A percentile compares a stretch with the other conserved stretches of the same genome.
Evolutionary conservation across 2,329 filamentous ascomycete genomes (phyloP).

Genomic region (Colletotrichum paranaense): DNA sequence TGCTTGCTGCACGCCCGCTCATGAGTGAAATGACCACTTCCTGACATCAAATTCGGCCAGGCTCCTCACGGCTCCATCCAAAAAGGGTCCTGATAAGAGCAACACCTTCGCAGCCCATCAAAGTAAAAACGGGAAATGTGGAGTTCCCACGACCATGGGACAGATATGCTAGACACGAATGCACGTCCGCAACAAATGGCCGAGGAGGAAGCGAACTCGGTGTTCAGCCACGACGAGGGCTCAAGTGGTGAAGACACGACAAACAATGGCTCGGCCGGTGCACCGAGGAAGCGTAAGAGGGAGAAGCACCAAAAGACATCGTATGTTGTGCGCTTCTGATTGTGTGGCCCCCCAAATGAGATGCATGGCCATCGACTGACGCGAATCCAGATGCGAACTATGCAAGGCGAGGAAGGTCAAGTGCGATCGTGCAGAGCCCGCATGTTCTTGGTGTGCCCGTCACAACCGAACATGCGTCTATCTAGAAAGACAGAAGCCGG

Average conservation of each 20-base stretch:
- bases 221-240: conserved; percentile 49
- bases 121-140: conserved; percentile 40
- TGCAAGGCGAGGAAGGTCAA: conserved; percentile 59
- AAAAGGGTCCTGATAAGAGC: conserved; percentile 33
- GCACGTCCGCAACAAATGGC: conserved; percentile 43
- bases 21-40: conserved; percentile 32
- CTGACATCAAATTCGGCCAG: conserved; percentile 31
- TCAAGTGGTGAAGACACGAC: conserved; percentile 50
- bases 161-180: conserved; percentile 41
- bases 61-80: conserved; percentile 29
- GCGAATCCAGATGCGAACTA: conserved; percentile 51
- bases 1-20: conserved; percentile 21
- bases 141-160: conserved; percentile 41
- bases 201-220: conserved; percentile 51
- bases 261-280: conserved; percentile 41
- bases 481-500: conserved; percentile 77
- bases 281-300: conserved; percentile 51
- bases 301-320: conserved; percentile 56
- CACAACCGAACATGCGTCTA: conserved; percentile 76
- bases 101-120: conserved; percentile 17
- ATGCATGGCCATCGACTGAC: conserved; percentile 4
- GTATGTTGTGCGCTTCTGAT: conserved; percentile 42
- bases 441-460: conserved; percentile 78
- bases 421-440: conserved; percentile 65
- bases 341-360: background rate